These are phyloP conservation scores for Phytopythium mirpurense DNA, from an alignment of 352 stramenopile genomes.

Conservation along the genomic window DNA sequence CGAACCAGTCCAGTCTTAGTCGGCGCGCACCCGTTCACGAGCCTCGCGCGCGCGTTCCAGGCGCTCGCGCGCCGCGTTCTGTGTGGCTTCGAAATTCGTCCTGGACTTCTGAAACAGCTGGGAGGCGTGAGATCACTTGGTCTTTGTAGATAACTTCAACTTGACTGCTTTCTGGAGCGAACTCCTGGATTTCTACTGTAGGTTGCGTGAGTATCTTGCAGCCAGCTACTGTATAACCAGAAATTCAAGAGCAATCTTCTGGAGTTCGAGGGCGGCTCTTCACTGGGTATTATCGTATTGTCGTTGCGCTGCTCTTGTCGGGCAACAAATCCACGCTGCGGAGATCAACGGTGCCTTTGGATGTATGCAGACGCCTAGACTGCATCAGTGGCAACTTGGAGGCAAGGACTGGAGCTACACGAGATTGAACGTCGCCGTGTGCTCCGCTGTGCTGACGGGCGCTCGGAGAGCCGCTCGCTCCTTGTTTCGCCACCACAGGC, in stretches of 20 bases:
- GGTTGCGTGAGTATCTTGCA: too few species aligned
- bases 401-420: too few species aligned
- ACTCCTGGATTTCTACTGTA: not conserved
- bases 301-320: too few species aligned
- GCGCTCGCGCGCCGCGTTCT: not conserved
- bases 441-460: not conserved
- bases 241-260: too few species aligned
- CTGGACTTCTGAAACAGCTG: not conserved
- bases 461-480: not conserved
- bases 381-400: too few species aligned
- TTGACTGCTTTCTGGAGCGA: too few species aligned
- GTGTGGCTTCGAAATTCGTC: not conserved
- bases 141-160: not conserved
- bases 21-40: not conserved
- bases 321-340: too few species aligned
- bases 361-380: too few species aligned
- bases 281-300: too few species aligned
- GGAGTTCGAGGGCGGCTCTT: too few species aligned
- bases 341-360: too few species aligned
- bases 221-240: too few species aligned
- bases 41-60: not conserved
- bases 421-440: slow-evolving; percentile 4
- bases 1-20: not conserved
- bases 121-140: not conserved
- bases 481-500: not conserved